phyloP scores from a whole-genome alignment of 208 protist genomes.

The Strigomonas culicis region DNA sequence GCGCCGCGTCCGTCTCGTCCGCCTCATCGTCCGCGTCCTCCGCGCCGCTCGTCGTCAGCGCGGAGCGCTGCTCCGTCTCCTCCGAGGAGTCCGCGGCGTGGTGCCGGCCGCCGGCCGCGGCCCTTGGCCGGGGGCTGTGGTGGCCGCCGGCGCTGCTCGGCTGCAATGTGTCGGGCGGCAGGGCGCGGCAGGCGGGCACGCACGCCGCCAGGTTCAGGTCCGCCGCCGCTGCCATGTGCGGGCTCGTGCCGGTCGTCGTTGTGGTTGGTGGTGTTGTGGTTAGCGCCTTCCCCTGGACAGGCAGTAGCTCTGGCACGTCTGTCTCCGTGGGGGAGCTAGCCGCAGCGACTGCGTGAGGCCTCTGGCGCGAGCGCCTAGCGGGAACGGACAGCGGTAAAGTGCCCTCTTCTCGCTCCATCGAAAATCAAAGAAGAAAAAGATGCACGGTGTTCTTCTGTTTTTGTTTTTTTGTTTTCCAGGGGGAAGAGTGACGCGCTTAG shows the following conservation, averaged over 20 bases:
- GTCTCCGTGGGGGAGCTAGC: no score
- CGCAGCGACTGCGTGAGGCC: no score
- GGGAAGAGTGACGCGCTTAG: not conserved
- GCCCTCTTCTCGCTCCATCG: not conserved
- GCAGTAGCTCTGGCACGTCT: no score
- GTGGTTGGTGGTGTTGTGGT: not conserved
- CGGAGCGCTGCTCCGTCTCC: not conserved
- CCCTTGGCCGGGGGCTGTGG: not conserved
- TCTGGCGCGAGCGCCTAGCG: no score
- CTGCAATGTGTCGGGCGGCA: not conserved
- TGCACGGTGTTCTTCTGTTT: not conserved
- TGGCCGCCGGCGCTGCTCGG: not conserved
- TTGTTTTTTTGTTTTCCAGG: slow-evolving; percentile 3
- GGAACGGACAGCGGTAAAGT: not conserved
- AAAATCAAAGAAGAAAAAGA: slow-evolving; percentile 10
- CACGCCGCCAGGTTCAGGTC: not conserved
- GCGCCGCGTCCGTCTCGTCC: not conserved
- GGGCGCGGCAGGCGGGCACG: no score
- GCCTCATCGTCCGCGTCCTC: not conserved
- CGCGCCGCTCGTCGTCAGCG: not conserved
- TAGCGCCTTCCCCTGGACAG: no score
- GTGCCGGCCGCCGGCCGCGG: no score
- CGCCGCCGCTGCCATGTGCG: not conserved
- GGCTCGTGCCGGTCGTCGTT: not conserved
- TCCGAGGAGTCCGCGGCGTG: not conserved